Conservation (phyloP, 1,284 basidiomycete species). For the Bjerkandera adusta region DNA sequence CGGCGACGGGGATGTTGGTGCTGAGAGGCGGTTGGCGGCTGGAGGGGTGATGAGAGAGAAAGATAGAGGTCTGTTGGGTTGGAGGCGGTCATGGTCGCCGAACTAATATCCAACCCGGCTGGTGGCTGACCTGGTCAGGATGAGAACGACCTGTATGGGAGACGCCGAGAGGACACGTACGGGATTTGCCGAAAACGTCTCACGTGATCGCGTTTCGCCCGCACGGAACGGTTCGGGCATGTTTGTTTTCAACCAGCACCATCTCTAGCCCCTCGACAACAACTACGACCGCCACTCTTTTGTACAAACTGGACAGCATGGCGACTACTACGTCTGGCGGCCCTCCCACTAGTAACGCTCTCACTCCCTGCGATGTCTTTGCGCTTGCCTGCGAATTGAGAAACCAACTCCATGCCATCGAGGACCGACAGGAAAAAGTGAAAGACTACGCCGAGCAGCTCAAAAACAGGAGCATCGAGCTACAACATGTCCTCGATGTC, state of each 20-base stretch:
- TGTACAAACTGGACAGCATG: too few species aligned
- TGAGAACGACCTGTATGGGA: not conserved
- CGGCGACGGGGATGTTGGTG: not conserved
- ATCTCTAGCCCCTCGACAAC: not conserved
- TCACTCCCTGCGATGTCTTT: not conserved
- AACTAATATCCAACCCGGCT: not conserved
- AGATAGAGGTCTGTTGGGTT: not conserved
- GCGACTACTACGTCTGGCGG: not conserved
- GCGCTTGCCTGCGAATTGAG: not conserved
- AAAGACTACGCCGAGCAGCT: not conserved
- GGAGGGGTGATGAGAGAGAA: not conserved
- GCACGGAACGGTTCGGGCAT: not conserved
- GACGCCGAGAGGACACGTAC: too few species aligned
- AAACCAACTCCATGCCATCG: not conserved
- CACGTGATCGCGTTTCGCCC: conserved; percentile 3
- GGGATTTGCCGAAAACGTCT: too few species aligned
- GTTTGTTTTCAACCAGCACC: not conserved
- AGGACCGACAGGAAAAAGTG: not conserved
- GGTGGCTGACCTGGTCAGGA: not conserved
- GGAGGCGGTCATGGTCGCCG: not conserved
- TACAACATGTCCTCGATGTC: not conserved
- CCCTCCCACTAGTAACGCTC: not conserved
- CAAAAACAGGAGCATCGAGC: not conserved
- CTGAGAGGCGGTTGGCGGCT: not conserved
- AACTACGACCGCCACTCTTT: not conserved